phyloP scores from a whole-genome alignment of 352 stramenopile species.

The Blastocystis sp. region DNA sequence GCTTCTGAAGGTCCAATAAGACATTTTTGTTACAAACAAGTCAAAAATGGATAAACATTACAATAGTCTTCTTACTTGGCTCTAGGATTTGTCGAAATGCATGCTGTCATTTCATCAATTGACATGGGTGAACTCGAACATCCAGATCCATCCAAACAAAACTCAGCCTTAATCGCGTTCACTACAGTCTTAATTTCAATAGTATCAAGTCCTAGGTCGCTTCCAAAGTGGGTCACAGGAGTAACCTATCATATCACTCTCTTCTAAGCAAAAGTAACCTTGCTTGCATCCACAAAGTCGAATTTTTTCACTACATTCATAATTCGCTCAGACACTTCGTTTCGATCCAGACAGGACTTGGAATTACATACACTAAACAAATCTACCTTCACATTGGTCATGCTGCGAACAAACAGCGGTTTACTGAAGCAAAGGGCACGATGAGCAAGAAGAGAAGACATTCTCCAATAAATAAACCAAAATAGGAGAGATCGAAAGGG shows the following conservation, averaged over 20 bases:
- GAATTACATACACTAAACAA: not conserved
- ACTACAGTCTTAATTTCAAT: conserved; percentile 50
- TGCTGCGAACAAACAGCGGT: conserved; percentile 33
- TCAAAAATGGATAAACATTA: conserved; percentile 17
- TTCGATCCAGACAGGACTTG: conserved; percentile 51
- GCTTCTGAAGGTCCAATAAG: conserved; percentile 76
- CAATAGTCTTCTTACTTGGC: conserved; percentile 39
- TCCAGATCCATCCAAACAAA: conserved; percentile 34
- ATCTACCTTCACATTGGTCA: conserved; percentile 56
- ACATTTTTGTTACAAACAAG: conserved; percentile 26
- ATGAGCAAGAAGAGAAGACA: conserved; percentile 41
- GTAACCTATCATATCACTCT: conserved; percentile 14
- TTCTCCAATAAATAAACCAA: not conserved
- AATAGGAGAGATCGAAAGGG: conserved; percentile 1
- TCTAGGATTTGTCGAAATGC: conserved; percentile 59
- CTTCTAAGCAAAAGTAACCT: not conserved
- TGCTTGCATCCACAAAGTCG: conserved; percentile 56
- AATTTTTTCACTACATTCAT: conserved; percentile 64
- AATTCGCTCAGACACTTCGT: conserved; percentile 49
- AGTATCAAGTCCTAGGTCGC: conserved; percentile 43
- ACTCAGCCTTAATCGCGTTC: conserved; percentile 59
- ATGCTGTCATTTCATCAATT: conserved; percentile 54
- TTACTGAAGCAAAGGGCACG: not conserved
- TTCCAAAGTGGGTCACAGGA: conserved; percentile 55
- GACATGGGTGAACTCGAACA: not conserved